A percentile compares a stretch with the other conserved stretches of the same genome.
These are phyloP conservation scores for Lunularia cruciata DNA, from an alignment of 225 moss, liverwort and hornwort genomes.

Conservation along the genomic window DNA sequence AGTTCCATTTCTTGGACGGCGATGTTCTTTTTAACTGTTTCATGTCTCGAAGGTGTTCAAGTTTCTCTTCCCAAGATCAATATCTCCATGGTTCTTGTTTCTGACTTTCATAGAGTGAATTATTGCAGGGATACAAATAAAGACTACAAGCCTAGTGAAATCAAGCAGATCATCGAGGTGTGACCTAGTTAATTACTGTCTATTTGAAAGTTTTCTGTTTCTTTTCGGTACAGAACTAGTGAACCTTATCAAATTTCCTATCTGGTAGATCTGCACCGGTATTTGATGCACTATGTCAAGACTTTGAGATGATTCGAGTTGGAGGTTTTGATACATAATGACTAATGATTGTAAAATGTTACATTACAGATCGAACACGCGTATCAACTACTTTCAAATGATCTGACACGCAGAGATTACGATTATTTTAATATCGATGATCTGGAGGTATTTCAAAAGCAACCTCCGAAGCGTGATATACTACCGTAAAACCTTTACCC, in stretches of 20 bases:
- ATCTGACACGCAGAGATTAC: conserved; percentile 58
- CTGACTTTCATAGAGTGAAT: no score
- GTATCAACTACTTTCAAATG: conserved; percentile 54
- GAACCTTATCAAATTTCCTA: no score
- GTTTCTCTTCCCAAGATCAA: no score
- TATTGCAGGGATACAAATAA: conserved; percentile 35
- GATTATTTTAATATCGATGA: conserved; percentile 61
- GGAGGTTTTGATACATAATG: neutral
- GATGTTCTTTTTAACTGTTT: no score
- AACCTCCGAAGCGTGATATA: no score
- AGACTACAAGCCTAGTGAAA: conserved; percentile 28
- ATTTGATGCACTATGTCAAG: neutral
- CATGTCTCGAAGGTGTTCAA: no score
- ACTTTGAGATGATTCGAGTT: neutral
- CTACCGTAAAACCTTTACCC: no score
- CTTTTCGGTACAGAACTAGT: no score
- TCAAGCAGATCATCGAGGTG: conserved; percentile 42
- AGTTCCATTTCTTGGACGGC: no score
- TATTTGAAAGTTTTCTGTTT: neutral
- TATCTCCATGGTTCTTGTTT: no score
- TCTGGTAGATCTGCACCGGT: no score
- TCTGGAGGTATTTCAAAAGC: no score
- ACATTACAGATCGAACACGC: conserved; percentile 60
- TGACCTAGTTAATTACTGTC: neutral
- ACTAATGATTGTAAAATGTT: neutral